Percentiles rank a stretch among this genome's conserved stretches.
phyloP scores from a whole-genome alignment of 2,329 filamentous ascomycete species.

The Venturia carpophila region DNA sequence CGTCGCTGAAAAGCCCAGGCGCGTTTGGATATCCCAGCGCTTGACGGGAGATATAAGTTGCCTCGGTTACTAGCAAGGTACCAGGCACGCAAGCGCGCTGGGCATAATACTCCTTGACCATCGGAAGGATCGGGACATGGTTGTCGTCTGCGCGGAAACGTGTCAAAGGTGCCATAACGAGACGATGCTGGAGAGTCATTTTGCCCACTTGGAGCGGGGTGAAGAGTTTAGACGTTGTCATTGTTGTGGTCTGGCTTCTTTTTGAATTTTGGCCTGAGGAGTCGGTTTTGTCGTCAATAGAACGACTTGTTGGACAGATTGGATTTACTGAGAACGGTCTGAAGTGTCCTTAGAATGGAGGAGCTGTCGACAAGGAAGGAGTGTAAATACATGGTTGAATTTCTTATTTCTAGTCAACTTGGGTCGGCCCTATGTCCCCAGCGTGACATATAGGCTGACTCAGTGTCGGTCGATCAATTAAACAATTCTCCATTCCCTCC shows the following conservation, averaged over 20 bases:
- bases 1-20: conserved; percentile 50
- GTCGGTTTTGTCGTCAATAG: neutral
- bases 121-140: conserved; percentile 33
- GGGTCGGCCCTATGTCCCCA: neutral
- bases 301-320: neutral
- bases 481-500: neutral
- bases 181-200: conserved; percentile 31
- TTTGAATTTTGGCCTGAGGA: neutral
- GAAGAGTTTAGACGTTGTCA: conserved; percentile 26
- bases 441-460: neutral
- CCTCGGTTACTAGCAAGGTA: conserved; percentile 53
- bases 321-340: too few relatives aligned
- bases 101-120: conserved; percentile 31
- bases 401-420: neutral
- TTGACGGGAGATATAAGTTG: conserved; percentile 42
- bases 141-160: conserved; percentile 40
- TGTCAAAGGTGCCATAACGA: conserved; percentile 34
- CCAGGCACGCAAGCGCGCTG: conserved; percentile 47
- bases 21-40: conserved; percentile 44
- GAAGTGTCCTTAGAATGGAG: too few relatives aligned
- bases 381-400: neutral
- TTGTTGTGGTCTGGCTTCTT: neutral
- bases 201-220: conserved; percentile 28
- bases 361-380: too few relatives aligned
- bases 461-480: neutral